Conservation (phyloP, 306 rosid genomes). For the Adenanthera pavonina region DNA sequence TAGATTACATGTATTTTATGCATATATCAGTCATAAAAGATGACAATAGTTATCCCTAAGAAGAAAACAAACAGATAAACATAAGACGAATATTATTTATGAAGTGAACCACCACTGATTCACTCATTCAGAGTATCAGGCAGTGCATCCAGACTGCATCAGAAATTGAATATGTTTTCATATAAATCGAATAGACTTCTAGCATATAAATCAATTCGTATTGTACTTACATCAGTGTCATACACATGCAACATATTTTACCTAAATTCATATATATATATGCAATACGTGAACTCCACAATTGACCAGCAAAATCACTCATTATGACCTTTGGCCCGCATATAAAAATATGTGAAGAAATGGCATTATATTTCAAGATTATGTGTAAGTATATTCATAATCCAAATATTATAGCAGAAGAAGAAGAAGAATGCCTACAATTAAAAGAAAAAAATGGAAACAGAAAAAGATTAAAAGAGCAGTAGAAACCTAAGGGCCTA, state of each 20-base stretch:
- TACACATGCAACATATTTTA: neutral
- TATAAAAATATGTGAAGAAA: neutral
- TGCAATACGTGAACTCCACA: conserved; percentile 4
- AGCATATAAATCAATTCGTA: neutral
- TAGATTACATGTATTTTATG: neutral
- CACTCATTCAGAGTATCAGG: neutral
- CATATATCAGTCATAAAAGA: conserved; percentile 2
- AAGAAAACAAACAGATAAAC: neutral
- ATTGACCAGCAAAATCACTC: conserved; percentile 28
- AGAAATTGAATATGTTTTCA: neutral
- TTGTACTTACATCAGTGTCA: neutral
- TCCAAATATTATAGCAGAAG: conserved; percentile 23
- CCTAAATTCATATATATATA: neutral
- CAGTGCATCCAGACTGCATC: neutral
- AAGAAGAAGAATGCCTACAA: neutral
- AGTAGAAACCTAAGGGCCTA: neutral
- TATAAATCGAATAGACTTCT: neutral
- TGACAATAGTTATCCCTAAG: neutral
- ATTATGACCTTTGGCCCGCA: neutral
- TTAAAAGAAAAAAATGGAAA: neutral
- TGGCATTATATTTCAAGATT: neutral
- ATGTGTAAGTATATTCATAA: conserved; percentile 26
- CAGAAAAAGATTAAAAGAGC: neutral
- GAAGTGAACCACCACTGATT: neutral
- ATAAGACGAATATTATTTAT: neutral